Conservation (phyloP, 306 rosid genomes). For the Fagus crenata region DNA sequence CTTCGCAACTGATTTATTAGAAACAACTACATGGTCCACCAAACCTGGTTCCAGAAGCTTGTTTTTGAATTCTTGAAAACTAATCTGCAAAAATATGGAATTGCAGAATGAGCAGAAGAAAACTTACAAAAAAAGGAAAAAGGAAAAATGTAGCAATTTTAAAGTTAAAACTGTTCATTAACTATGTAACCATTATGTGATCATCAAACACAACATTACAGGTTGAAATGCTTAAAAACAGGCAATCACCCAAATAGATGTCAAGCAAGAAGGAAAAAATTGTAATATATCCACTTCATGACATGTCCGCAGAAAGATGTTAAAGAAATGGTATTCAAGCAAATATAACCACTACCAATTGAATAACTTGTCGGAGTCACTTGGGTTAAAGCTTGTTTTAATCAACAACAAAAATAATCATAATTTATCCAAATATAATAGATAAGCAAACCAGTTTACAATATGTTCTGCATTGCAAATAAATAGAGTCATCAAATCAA, state of each 20-base stretch:
- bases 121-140: slow-evolving; percentile 7
- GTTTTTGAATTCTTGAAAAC: slow-evolving; percentile 94
- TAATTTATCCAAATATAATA: not conserved
- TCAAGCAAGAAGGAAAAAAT: slow-evolving; percentile 5
- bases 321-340: slow-evolving; percentile 6
- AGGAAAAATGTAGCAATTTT: not conserved
- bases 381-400: not conserved
- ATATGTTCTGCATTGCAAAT: not conserved
- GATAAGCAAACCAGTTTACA: not conserved
- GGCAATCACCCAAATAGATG: slow-evolving; percentile 13
- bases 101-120: slow-evolving; percentile 19
- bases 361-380: not conserved
- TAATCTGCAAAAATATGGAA: slow-evolving; percentile 62
- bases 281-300: slow-evolving; percentile 16
- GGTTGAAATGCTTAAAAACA: slow-evolving; percentile 6
- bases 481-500: not conserved
- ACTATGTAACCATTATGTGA: not conserved
- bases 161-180: not conserved
- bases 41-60: slow-evolving; percentile 91
- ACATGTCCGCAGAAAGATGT: slow-evolving; percentile 6
- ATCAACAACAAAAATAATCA: no score
- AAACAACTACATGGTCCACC: slow-evolving; percentile 84
- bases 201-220: slow-evolving; percentile 3
- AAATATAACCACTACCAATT: slow-evolving; percentile 1
- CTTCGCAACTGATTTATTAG: slow-evolving; percentile 94